phyloP scores from a whole-genome alignment of 2,329 filamentous ascomycete species.

The Paecilomyces niveus region DNA sequence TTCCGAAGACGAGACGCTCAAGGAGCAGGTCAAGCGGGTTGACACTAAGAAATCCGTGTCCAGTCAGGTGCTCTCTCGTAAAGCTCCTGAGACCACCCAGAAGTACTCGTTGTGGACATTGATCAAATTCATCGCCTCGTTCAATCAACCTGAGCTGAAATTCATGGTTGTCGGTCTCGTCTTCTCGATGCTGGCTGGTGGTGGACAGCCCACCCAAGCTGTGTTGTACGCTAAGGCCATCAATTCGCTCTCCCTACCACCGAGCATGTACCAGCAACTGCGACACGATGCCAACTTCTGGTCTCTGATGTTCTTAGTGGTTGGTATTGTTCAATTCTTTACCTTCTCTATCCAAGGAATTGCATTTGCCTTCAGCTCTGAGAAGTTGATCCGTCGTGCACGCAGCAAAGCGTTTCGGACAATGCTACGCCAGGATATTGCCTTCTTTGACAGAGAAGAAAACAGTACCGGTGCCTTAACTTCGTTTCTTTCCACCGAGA shows the following conservation, averaged over 20 bases:
- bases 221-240: conserved; percentile 90
- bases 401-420: conserved; percentile 75
- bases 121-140: conserved; percentile 69
- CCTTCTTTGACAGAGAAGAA: conserved; percentile 83
- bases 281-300: conserved; percentile 73
- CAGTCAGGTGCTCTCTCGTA: conserved; percentile 60
- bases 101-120: conserved; percentile 68
- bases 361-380: conserved; percentile 78
- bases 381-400: conserved; percentile 74
- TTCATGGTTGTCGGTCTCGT: conserved; percentile 67
- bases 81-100: conserved; percentile 41
- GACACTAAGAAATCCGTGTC: conserved; percentile 54
- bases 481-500: conserved; percentile 81
- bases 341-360: conserved; percentile 62
- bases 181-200: conserved; percentile 70
- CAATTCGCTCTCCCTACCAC: conserved; percentile 57
- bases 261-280: conserved; percentile 48
- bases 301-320: conserved; percentile 81
- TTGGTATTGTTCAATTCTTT: conserved; percentile 67
- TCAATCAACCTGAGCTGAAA: conserved; percentile 67
- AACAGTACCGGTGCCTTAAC: conserved; percentile 86
- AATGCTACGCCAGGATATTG: conserved; percentile 86
- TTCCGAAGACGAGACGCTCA: conserved; percentile 25
- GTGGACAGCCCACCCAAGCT: conserved; percentile 67
- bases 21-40: conserved; percentile 31